Evolutionary conservation across 2,329 filamentous ascomycete genomes (phyloP), one percentile per base, ranked within the genome.

Genomic region (Arachnomyces sp.): DNA sequence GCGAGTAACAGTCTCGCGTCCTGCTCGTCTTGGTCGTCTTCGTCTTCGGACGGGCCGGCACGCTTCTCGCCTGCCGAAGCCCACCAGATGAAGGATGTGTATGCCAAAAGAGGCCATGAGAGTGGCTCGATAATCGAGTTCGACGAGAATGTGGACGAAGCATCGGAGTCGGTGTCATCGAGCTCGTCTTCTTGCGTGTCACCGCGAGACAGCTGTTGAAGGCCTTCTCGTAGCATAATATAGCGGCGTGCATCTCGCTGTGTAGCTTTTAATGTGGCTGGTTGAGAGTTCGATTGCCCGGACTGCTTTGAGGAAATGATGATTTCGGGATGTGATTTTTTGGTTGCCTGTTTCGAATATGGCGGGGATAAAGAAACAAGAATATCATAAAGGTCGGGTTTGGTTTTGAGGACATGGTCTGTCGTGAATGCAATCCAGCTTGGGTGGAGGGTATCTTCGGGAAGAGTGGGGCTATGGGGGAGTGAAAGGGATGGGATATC

Each of bases 391-490:
- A 98, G 75, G 2, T 83, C 76, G 37, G 81, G 77, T 66, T 96
- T 96, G 62, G 86, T 83, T 34, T 79, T 80, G 11, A 98, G 73
- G 43, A 98, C 92, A 55, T 84, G 90, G 64, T 98, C 92, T 2
- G 90, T 96, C 2, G 90, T 95, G 61, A 89, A 95, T 9, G 90
- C 92, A 43, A 94, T 81, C 88, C 89, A 98, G 30, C 88, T 84
- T 11, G 11, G 73, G 65, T 72, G 20, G 9, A 25, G 20, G 16
- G 64, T 58, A 31, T 77, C 72, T 28, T 64, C 61, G 60, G 58
- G 31, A 58, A 42, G 50, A 47, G 60, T 33, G 29, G 56, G 47
- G 54, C 60, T 55, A 66, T 68, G 35, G 62, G 71, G 70, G 4
- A 95, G 72, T 32, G 82, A 77, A 3, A 96, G 72, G 42, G 82